These are phyloP conservation scores for Penicillium sp. DNA, from an alignment of 2,329 filamentous ascomycete species.

Conservation along the genomic window DNA sequence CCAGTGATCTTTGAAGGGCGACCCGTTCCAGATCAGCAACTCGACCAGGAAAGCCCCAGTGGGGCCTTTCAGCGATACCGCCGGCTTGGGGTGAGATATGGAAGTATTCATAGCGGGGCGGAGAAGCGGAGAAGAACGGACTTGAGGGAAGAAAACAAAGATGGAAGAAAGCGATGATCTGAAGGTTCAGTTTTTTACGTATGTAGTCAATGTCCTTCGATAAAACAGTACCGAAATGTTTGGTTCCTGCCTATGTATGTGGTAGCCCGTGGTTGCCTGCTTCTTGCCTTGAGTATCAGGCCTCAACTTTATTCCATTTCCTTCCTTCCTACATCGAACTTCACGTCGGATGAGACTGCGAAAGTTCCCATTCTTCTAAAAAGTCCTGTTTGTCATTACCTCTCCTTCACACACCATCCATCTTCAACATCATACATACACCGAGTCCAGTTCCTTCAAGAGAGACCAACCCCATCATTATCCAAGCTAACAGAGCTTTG, in stretches of 20 bases:
- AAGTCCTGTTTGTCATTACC: neutral
- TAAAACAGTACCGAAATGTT: neutral
- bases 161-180: no score
- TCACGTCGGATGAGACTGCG: neutral
- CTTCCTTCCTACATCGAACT: no score
- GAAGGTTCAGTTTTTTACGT: no score
- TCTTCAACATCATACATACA: neutral
- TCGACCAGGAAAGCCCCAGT: slow-evolving; percentile 21
- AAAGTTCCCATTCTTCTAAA: no score
- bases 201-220: neutral
- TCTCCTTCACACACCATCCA: neutral
- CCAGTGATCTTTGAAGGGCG: slow-evolving; percentile 33
- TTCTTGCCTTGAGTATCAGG: neutral
- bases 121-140: neutral
- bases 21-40: slow-evolving; percentile 27
- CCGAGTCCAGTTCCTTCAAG: neutral
- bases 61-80: neutral
- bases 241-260: neutral
- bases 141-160: neutral
- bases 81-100: neutral
- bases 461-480: neutral
- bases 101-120: neutral
- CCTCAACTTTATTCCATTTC: neutral
- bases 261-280: neutral
- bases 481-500: neutral